A percentile compares a stretch with the other conserved stretches of the same genome.
Conservation (phyloP, 1,284 basidiomycete genomes). For the Somion occarium region DNA sequence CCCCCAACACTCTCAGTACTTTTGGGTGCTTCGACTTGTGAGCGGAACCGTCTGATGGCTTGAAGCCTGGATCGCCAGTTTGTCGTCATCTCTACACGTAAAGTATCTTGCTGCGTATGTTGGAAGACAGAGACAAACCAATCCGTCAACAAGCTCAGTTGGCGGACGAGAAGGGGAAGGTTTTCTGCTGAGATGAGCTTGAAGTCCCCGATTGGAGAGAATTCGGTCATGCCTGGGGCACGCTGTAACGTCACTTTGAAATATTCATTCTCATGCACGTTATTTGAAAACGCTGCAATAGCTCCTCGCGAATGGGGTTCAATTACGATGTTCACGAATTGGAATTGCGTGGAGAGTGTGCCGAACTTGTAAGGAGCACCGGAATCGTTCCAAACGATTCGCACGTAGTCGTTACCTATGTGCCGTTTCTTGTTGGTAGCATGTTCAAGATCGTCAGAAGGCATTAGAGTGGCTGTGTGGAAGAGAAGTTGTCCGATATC, state of each 20-base stretch:
- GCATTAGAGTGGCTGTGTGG: constrained; percentile 98
- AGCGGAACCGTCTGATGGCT: constrained; percentile 65
- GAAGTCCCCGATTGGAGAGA: constrained; percentile 86
- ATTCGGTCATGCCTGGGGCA: constrained; percentile 84
- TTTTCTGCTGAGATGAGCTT: constrained; percentile 87
- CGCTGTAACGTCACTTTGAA: constrained; percentile 89
- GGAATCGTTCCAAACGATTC: constrained; percentile 97
- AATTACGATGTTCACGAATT: constrained; percentile 97
- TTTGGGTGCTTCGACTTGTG: constrained; percentile 26
- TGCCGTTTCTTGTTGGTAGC: constrained; percentile 86
- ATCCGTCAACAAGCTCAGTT: constrained; percentile 81
- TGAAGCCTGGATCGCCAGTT: constrained; percentile 85
- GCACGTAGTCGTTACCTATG: constrained; percentile 93
- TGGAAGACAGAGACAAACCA: constrained; percentile 86
- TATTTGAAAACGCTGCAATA: constrained; percentile 76
- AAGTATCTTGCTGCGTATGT: constrained; percentile 66
- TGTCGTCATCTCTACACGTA: constrained; percentile 75
- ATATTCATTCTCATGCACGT: constrained; percentile 82
- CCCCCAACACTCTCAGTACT: constrained; percentile 24
- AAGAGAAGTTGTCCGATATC: constrained; percentile 95
- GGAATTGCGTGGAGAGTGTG: constrained; percentile 90
- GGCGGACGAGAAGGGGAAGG: constrained; percentile 79
- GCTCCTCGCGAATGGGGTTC: constrained; percentile 88
- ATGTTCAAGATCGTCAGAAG: constrained; percentile 64
- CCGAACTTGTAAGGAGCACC: constrained; percentile 86